Evolutionary conservation across 768 basidiomycete genomes (phyloP), one percentile per base, ranked within the genome.

Genomic region (Naganishia kalamii): DNA sequence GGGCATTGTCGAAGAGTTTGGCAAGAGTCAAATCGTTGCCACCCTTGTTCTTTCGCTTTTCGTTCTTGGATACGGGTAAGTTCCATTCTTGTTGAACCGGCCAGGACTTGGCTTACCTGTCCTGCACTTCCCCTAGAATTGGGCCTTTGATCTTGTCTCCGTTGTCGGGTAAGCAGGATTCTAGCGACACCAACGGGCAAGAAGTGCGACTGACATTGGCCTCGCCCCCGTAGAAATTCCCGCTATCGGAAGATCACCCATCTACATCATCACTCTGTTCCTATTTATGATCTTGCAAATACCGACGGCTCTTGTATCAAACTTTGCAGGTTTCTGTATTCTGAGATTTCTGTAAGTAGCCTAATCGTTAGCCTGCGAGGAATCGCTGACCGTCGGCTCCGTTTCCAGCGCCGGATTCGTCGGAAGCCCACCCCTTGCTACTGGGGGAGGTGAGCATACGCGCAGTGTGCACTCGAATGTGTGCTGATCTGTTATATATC

Each of bases 1-100:
- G 60, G 62, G 68, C 32, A 66, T 50, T 8, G 63, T 68, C 47
- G 27, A 63, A 33, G 66, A 71, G 44, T 73, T 75, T 47, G 71
- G 70, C 15, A 63, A 71, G 2, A 67, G 68, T 0, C 68, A 70
- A 50, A 68, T 73, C 37, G 60, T 68, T 10, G 76, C 72, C 2
- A 77, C 71, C 0, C 66, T 78, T 13, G 77, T 75, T 25, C 57
- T 80, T 2, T 74, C 78, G 0, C 70, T 79, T 15, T 80, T 78
- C 67, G 78, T 80, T 23, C 60, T 68, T 6, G 78, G 72, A 1
- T 80, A 80, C 70, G 80, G 76, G 12, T 66, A 79, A 17, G 78
- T 74, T 0, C 74, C 75, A 0, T 68, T 74, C 52, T 57, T 70
- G 19, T 3, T 21, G 25, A 43, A 35, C 41, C 29, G 10, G 4